Percentiles rank a stretch among this genome's conserved stretches.
These are phyloP conservation scores for Stylosanthes scabra DNA, from an alignment of 331 rosid genomes.

Conservation along the genomic window DNA sequence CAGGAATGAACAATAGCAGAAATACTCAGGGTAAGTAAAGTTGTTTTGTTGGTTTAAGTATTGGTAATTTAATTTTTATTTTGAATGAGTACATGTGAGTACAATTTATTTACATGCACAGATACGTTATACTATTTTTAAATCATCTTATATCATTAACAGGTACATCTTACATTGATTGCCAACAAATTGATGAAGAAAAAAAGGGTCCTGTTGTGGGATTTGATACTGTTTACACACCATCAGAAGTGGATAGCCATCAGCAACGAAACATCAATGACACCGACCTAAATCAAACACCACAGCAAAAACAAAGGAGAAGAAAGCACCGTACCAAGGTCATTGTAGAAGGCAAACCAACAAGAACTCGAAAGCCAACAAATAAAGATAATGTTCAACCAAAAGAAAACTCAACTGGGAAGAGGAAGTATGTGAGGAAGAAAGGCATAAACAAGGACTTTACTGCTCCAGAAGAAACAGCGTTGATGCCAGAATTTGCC, in stretches of 20 bases:
- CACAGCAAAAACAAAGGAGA: constrained; percentile 64
- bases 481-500: constrained; percentile 29
- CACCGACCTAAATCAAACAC: too few species aligned
- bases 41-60: too few species aligned
- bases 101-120: too few species aligned
- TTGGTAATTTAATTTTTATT: too few species aligned
- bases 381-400: constrained; percentile 54
- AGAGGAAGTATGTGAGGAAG: constrained; percentile 76
- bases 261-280: constrained; percentile 47
- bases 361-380: constrained; percentile 47
- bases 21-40: constrained; percentile 42
- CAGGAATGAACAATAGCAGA: too few species aligned
- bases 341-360: constrained; percentile 73
- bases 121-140: too few species aligned
- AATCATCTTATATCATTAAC: constrained; percentile 43
- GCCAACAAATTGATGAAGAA: constrained; percentile 33
- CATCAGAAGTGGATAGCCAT: too few species aligned
- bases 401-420: constrained; percentile 50
- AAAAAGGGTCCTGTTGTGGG: too few species aligned
- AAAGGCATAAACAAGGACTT: constrained; percentile 44
- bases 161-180: constrained; percentile 41
- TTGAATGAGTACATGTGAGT: too few species aligned
- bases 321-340: constrained; percentile 91
- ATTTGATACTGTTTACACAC: too few species aligned
- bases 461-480: constrained; percentile 50